Evolutionary conservation across 106 monocot species (phyloP), one percentile per base, ranked within the genome.

Genomic region (Ottelia alismoides): DNA sequence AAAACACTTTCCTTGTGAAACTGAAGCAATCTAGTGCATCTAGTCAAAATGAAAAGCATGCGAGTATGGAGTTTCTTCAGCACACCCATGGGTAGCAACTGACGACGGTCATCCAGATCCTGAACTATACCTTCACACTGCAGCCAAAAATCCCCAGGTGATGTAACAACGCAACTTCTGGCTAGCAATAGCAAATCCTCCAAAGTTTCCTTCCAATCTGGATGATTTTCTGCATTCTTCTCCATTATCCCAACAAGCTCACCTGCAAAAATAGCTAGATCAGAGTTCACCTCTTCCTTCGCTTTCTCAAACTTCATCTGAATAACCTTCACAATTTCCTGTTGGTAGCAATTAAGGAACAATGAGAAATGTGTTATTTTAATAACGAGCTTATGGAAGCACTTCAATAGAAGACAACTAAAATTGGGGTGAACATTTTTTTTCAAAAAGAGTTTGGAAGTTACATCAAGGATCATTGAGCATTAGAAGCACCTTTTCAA

Each of bases 51-150:
- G 73, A 92, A 92, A 54, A 92, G 74, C 78, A 92, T 92, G 25
- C 85, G 78, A 10, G 92, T 92, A 55, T 86, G 79, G 25, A 92
- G 78, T 74, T 86, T 85, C 59, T 92, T 92, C 22, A 92, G 63
- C 19, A 79, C 76, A 22, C 92, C 92, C 78, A 79, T 82, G 16
- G 85, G 71, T 20, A 79, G 74, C 18, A 82, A 76, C 68, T 92
- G 92, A 27, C 92, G 85, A 9, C 75, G 81, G 60, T 92, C 92
- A 76, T 92, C 92, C 55, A 92, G 71, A 68, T 92, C 92, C 65
- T 92, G 92, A 63, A 92, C 92, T 44, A 86, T 92, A 23, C 86
- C 82, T 74, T 92, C 92, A 76, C 92, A 92, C 55, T 92, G 85
- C 29, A 92, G 74, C 92, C 92, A 92, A 46, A 92, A 92, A 21